phyloP scores from a whole-genome alignment of 306 rosid species.

The Vicia faba region DNA sequence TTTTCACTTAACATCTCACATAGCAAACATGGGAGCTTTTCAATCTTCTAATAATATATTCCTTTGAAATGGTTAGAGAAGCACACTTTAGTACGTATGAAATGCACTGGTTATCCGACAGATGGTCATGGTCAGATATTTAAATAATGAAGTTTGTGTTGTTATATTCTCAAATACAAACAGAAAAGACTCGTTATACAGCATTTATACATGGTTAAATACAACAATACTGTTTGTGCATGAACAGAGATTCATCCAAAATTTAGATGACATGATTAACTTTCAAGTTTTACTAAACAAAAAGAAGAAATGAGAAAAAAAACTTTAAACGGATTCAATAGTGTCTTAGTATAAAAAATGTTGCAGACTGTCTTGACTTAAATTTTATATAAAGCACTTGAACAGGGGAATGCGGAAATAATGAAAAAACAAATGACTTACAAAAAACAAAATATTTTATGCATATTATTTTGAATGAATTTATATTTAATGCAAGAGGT shows the following conservation, averaged over 20 bases:
- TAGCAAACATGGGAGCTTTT: constrained; percentile 11
- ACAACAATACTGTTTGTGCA: constrained; percentile 5
- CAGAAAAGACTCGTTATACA: constrained; percentile 1
- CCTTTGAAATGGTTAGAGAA: constrained; percentile 30
- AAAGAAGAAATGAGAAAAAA: neutral
- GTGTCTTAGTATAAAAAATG: constrained; percentile 25
- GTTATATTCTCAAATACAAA: neutral
- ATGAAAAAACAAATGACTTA: constrained; percentile 8
- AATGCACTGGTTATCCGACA: constrained; percentile 25
- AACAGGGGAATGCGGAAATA: neutral
- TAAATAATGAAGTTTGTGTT: neutral
- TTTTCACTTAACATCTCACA: constrained; percentile 18
- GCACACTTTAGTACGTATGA: constrained; percentile 4
- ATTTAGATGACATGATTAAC: constrained; percentile 13
- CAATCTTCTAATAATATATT: constrained; percentile 2
- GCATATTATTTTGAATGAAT: constrained; percentile 11
- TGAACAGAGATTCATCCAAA: constrained; percentile 12
- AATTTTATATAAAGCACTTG: constrained; percentile 19
- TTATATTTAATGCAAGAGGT: constrained; percentile 1
- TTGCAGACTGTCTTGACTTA: constrained; percentile 16
- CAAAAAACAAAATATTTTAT: constrained; percentile 14
- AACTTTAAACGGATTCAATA: neutral
- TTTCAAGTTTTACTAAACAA: constrained; percentile 4
- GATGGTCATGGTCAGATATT: neutral
- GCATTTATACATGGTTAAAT: constrained; percentile 12